A percentile compares a stretch with the other conserved stretches of the same genome.
Evolutionary conservation across 352 stramenopile genomes (phyloP).

Genomic region (Phytophthora pluvialis): DNA sequence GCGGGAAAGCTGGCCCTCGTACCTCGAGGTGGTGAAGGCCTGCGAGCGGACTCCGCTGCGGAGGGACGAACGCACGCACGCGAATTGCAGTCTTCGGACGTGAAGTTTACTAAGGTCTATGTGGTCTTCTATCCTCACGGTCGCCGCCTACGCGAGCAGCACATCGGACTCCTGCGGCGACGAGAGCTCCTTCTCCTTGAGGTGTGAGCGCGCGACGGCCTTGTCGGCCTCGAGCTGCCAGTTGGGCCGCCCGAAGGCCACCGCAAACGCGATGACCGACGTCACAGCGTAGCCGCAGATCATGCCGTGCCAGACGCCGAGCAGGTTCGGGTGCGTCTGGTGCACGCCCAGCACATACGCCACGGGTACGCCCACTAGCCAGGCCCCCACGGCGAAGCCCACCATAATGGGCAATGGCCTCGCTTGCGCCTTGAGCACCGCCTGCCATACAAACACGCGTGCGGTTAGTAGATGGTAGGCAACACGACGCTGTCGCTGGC

Average conservation of each 20-base stretch:
- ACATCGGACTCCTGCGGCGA: conserved; percentile 30
- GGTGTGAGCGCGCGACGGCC: conserved; percentile 60
- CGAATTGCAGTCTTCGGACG: no score
- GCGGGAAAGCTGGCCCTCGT: no score
- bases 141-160: conserved; percentile 34
- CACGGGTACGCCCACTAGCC: conserved; percentile 73
- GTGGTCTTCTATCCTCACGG: neutral
- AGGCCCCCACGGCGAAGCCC: conserved; percentile 66
- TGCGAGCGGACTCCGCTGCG: no score
- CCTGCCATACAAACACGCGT: conserved; percentile 33
- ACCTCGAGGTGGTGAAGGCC: no score
- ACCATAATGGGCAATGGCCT: conserved; percentile 59
- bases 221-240: conserved; percentile 62
- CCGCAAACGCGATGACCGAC: conserved; percentile 65
- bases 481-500: neutral
- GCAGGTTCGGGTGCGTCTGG: conserved; percentile 37
- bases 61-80: no score
- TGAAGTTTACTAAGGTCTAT: conserved; percentile 10
- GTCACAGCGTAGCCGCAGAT: conserved; percentile 79
- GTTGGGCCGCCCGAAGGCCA: conserved; percentile 63
- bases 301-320: conserved; percentile 77
- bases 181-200: conserved; percentile 39
- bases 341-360: conserved; percentile 76
- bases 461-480: conserved; percentile 1
- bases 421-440: conserved; percentile 74